Evolutionary conservation across 2,329 filamentous ascomycete species (phyloP), one percentile per base, ranked within the genome.

Genomic region (Xylariales sp.): DNA sequence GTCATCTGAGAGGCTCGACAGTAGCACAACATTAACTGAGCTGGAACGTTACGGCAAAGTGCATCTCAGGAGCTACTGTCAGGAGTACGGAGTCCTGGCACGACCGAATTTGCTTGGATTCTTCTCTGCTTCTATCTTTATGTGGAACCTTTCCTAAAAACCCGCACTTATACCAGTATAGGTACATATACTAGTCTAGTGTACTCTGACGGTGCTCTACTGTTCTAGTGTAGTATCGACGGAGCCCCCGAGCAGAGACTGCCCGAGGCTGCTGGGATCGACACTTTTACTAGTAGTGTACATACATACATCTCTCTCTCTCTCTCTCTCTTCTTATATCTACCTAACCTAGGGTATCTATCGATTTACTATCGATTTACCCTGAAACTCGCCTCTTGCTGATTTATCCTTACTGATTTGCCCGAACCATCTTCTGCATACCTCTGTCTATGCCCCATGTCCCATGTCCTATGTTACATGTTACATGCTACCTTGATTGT

Each of bases 231-330:
- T 54, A 57, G 55, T 12, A 16, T 62, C n/a, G 34, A 64, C 67
- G 67, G 67, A 53, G 50, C 59, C 53, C 41, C 67, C 67, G 64
- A 69, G 2, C 23, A 23, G 23, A 23, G 23, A 23, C 23, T 23
- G 23, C 23, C 23, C 23, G 23, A 2, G 23, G 59, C 64, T 64
- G 45, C 52, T 59, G 60, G 56, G 62, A 58, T 67, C n/a, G 16
- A n/a, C 28, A 39, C 36, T 34, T 57, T 23, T 39, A 23, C 2
- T 23, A 23, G 23, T 23, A 23, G 23, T 23, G 23, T 23, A 23
- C 23, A 23, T 23, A 23, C 23, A 23, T 23, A 23, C 23, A 23
- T 23, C 23, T 23, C 23, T 23, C 23, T 23, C 23, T 23, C 23
- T 23, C 23, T 23, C 23, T 23, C 23, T 5, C 39, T 57, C 36